These are phyloP conservation scores for Lonicera japonica DNA, from an alignment of 129 eudicot species.

Conservation along the genomic window DNA sequence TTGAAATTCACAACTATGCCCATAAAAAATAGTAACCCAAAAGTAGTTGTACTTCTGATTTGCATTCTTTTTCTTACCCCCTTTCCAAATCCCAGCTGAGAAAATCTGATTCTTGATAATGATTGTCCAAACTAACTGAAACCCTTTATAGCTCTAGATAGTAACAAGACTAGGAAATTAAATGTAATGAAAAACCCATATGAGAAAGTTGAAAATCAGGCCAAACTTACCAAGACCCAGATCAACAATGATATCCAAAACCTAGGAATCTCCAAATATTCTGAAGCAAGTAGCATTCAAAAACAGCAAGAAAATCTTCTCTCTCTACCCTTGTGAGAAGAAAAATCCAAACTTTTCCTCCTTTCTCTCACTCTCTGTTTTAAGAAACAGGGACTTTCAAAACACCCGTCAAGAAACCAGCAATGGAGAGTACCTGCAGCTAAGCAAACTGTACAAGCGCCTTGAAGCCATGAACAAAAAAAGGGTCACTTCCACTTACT, in stretches of 20 bases:
- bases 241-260: background rate
- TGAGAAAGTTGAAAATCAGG: background rate
- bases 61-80: background rate
- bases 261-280: background rate
- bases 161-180: background rate
- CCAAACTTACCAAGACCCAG: constrained; percentile 7
- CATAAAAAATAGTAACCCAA: background rate
- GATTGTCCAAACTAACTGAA: no score
- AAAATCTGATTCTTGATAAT: background rate
- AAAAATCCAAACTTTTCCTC: background rate
- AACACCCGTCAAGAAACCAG: background rate
- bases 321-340: background rate
- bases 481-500: constrained; percentile 1
- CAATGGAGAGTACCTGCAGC: constrained; percentile 1
- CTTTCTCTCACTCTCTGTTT: background rate
- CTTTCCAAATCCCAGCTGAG: background rate
- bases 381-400: background rate
- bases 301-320: background rate
- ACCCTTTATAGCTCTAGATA: constrained; percentile 6
- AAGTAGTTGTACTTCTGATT: background rate
- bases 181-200: constrained; percentile 8
- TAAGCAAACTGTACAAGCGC: background rate
- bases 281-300: no score
- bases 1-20: constrained; percentile 5
- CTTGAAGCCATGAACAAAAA: background rate